phyloP scores from a whole-genome alignment of 2,329 filamentous ascomycete genomes.

The Chalaropsis ovoidea region DNA sequence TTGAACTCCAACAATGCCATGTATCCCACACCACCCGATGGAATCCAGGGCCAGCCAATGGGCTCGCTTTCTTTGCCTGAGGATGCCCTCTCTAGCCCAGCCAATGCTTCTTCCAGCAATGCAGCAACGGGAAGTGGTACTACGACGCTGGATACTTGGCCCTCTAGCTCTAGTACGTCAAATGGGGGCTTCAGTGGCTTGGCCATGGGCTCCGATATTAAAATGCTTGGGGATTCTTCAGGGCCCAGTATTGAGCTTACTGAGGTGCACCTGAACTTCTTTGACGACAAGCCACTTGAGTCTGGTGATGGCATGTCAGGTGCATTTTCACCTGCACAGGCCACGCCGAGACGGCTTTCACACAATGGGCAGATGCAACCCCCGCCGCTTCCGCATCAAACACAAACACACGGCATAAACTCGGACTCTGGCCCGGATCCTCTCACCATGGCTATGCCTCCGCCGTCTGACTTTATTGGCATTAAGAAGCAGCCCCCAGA shows the following conservation, averaged over 20 bases:
- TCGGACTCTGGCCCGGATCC: slow-evolving; percentile 17
- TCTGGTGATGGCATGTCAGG: slow-evolving; percentile 11
- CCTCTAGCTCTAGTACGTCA: slow-evolving; percentile 36
- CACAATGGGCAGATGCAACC: slow-evolving; percentile 22
- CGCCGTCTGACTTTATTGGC: slow-evolving; percentile 23
- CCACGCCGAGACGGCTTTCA: not conserved
- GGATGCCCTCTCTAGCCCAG: slow-evolving; percentile 48
- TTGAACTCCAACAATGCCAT: slow-evolving; percentile 42
- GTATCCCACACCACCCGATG: slow-evolving; percentile 64
- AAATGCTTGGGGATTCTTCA: not conserved
- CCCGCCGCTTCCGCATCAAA: slow-evolving; percentile 24
- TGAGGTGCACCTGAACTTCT: slow-evolving; percentile 76
- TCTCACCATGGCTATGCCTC: slow-evolving; percentile 18
- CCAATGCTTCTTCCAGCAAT: not conserved
- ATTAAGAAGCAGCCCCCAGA: slow-evolving; percentile 22
- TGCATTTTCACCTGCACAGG: slow-evolving; percentile 8
- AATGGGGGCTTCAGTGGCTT: slow-evolving; percentile 38
- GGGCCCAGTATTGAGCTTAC: slow-evolving; percentile 64
- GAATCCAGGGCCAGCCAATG: slow-evolving; percentile 39
- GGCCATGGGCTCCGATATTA: slow-evolving; percentile 34
- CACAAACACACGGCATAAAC: not conserved
- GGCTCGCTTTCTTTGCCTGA: slow-evolving; percentile 35
- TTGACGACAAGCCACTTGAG: slow-evolving; percentile 45
- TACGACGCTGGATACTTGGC: slow-evolving; percentile 29
- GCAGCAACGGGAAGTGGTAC: slow-evolving; percentile 11